Conservation (phyloP, 257 asterid genomes). For the Solanum tacnaense region DNA sequence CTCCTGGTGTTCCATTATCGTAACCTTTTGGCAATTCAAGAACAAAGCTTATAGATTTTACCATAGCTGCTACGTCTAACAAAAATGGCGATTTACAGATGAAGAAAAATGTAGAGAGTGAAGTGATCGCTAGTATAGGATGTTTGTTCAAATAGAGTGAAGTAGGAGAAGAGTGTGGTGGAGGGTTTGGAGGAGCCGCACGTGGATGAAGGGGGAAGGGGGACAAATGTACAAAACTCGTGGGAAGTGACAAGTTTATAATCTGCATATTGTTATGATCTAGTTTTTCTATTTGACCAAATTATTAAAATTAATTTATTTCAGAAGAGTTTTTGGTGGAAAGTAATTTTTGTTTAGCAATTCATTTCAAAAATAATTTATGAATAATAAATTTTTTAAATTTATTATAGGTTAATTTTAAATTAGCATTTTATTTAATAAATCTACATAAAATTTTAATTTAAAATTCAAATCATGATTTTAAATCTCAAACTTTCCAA, state of each 20-base stretch:
- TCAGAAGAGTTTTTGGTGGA: background rate
- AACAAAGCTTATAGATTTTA: background rate
- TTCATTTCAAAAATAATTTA: background rate
- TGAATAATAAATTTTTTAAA: background rate
- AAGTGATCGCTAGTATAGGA: background rate
- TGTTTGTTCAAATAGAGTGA: background rate
- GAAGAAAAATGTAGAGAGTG: background rate
- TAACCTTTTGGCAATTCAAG: background rate
- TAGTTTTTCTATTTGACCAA: background rate
- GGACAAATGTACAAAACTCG: background rate
- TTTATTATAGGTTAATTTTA: too few relatives aligned
- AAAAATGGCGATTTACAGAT: background rate
- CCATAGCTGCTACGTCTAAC: background rate
- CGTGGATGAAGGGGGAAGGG: background rate
- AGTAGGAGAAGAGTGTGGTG: background rate
- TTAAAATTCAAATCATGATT: background rate
- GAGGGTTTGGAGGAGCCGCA: background rate
- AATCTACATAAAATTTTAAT: too few relatives aligned
- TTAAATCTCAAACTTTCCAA: too few relatives aligned
- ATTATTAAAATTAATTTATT: too few relatives aligned
- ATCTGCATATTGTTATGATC: background rate
- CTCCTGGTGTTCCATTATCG: background rate
- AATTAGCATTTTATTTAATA: too few relatives aligned
- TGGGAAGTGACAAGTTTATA: background rate
- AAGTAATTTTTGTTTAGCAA: background rate